Evolutionary conservation across 768 basidiomycete species (phyloP).

Genomic region (Psilocybe sp.): DNA sequence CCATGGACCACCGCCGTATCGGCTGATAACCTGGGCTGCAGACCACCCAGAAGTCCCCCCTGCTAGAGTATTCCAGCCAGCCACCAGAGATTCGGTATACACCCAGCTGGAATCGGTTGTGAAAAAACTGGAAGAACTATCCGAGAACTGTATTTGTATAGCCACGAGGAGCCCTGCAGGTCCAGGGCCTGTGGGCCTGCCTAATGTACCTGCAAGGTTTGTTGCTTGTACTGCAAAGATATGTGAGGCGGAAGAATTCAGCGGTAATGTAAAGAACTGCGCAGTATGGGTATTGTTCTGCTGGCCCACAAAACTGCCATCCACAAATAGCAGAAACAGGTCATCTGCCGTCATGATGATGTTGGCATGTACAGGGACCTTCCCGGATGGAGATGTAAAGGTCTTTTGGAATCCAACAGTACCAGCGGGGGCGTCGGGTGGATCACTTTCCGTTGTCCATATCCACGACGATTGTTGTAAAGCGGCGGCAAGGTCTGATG

Average conservation of each 20-base stretch:
- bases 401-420: slow-evolving; percentile 28
- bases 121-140: too few relatives aligned
- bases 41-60: slow-evolving; percentile 21
- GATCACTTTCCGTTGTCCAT: slow-evolving; percentile 23
- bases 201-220: slow-evolving; percentile 17
- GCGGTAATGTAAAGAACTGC: slow-evolving; percentile 19
- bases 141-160: too few relatives aligned
- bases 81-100: too few relatives aligned
- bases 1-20: slow-evolving; percentile 28
- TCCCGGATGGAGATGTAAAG: slow-evolving; percentile 18
- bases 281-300: too few relatives aligned
- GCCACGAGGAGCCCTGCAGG: too few relatives aligned
- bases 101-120: too few relatives aligned
- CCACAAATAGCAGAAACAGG: slow-evolving; percentile 25
- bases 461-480: slow-evolving; percentile 25
- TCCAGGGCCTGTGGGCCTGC: slow-evolving; percentile 12
- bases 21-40: slow-evolving; percentile 10
- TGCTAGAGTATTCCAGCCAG: neutral
- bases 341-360: slow-evolving; percentile 26
- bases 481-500: slow-evolving; percentile 14
- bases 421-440: slow-evolving; percentile 18
- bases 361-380: slow-evolving; percentile 15
- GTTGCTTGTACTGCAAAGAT: slow-evolving; percentile 27
- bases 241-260: slow-evolving; percentile 11
- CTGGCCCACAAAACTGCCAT: slow-evolving; percentile 22